Percentiles rank a stretch among this genome's conserved stretches.
Evolutionary conservation across 805 yeast genomes (phyloP).

Genomic region (Jamesozyma spencerorum): DNA sequence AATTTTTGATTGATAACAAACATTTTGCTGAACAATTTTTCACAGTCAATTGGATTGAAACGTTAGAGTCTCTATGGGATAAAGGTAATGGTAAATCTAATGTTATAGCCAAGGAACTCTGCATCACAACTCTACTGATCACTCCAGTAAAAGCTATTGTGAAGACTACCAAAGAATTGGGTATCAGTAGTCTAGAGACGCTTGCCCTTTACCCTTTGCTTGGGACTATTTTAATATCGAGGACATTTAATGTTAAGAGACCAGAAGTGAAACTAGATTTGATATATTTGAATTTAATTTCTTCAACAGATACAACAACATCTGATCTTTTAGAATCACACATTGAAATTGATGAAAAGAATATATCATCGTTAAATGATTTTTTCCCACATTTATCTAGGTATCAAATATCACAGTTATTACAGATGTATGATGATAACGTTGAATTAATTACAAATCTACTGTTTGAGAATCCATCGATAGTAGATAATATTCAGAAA

Average conservation of each 20-base stretch:
- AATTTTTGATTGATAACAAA: constrained; percentile 37
- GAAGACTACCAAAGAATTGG: constrained; percentile 36
- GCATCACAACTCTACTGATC: constrained; percentile 44
- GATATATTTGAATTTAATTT: constrained; percentile 34
- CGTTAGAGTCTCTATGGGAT: constrained; percentile 47
- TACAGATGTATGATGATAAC: constrained; percentile 39
- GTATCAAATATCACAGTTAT: constrained; percentile 39
- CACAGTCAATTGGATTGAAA: constrained; percentile 46
- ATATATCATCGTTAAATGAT: constrained; percentile 39
- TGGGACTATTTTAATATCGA: constrained; percentile 44
- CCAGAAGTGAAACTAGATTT: constrained; percentile 48
- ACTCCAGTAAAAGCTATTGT: constrained; percentile 37
- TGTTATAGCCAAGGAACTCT: constrained; percentile 37
- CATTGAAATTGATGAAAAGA: constrained; percentile 18
- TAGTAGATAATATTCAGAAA: constrained; percentile 27
- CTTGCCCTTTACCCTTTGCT: constrained; percentile 45
- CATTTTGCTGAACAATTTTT: constrained; percentile 42
- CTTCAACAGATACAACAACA: background rate
- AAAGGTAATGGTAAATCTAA: constrained; percentile 49
- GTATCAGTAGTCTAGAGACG: constrained; percentile 35
- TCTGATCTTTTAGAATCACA: background rate
- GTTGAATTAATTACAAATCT: constrained; percentile 50
- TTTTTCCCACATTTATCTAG: constrained; percentile 57
- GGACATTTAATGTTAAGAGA: constrained; percentile 35
- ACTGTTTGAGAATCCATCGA: constrained; percentile 54